phyloP scores from a whole-genome alignment of 768 basidiomycete species.

The Suillus sp. region DNA sequence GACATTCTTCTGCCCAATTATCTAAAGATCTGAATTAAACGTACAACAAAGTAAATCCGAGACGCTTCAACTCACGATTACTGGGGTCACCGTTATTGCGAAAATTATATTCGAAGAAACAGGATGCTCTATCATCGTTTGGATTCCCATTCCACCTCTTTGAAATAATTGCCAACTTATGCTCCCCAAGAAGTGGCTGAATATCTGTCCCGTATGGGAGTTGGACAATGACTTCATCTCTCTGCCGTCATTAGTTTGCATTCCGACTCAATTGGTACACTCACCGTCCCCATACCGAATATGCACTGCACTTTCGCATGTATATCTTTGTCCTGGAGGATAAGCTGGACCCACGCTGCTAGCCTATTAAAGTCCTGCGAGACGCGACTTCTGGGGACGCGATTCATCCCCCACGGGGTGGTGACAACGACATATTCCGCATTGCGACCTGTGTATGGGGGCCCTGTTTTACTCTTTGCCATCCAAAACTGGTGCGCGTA shows the following conservation, averaged over 20 bases:
- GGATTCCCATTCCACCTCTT: slow-evolving; percentile 16
- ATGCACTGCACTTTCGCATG: slow-evolving; percentile 25
- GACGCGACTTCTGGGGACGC: slow-evolving; percentile 12
- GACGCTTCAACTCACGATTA: slow-evolving; percentile 26
- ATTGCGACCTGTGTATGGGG: slow-evolving; percentile 29
- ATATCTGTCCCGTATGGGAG: slow-evolving; percentile 26
- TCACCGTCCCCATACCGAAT: slow-evolving; percentile 33
- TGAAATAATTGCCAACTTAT: slow-evolving; percentile 24
- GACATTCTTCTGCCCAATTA: slow-evolving; percentile 30
- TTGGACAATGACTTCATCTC: slow-evolving; percentile 33
- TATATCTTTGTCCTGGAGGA: slow-evolving; percentile 21
- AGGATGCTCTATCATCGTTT: slow-evolving; percentile 22
- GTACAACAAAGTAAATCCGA: background rate
- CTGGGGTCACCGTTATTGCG: slow-evolving; percentile 32
- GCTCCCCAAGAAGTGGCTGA: slow-evolving; percentile 31
- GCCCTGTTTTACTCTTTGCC: slow-evolving; percentile 26
- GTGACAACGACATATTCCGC: slow-evolving; percentile 27
- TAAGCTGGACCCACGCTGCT: slow-evolving; percentile 27
- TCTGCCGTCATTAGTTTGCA: slow-evolving; percentile 18
- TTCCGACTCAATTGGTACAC: slow-evolving; percentile 16
- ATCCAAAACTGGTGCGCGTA: background rate
- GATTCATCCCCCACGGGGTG: slow-evolving; percentile 27
- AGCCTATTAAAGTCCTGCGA: slow-evolving; percentile 24
- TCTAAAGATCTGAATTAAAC: slow-evolving; percentile 19
- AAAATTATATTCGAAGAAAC: slow-evolving; percentile 35